A percentile compares a stretch with the other conserved stretches of the same genome.
Evolutionary conservation across 2,329 filamentous ascomycete species (phyloP).

Genomic region (Rutstroemia sp.): DNA sequence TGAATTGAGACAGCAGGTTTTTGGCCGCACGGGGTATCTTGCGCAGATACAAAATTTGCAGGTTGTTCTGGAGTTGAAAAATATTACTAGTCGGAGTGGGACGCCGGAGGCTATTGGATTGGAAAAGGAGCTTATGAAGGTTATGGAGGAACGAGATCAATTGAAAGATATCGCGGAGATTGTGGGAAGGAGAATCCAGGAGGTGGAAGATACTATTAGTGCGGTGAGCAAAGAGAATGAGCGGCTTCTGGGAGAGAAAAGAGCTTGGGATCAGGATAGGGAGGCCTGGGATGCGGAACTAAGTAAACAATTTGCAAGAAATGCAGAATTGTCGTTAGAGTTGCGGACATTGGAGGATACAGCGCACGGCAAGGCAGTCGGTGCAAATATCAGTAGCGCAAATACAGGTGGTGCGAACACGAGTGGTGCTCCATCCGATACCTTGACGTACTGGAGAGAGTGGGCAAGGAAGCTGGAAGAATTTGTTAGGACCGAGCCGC

Average conservation of each 20-base stretch:
- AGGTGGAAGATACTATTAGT: not conserved
- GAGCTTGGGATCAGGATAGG: not conserved
- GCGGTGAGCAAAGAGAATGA: not conserved
- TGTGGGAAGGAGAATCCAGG: not conserved
- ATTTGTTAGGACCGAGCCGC: not conserved
- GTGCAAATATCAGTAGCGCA: not conserved
- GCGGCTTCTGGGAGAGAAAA: not conserved
- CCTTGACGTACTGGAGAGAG: not conserved
- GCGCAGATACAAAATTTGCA: conserved; percentile 1
- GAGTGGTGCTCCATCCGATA: no score
- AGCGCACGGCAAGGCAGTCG: not conserved
- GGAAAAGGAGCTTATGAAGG: not conserved
- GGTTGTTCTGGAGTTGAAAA: not conserved
- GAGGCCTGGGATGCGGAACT: not conserved
- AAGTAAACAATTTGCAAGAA: not conserved
- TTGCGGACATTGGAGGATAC: conserved; percentile 2
- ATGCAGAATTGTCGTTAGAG: not conserved
- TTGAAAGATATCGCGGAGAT: not conserved
- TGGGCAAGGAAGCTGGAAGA: not conserved
- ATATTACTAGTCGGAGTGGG: not conserved
- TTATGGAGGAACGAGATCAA: not conserved
- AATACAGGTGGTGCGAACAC: not conserved
- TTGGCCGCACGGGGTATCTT: not conserved
- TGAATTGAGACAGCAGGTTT: not conserved
- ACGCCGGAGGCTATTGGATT: not conserved